phyloP scores from a whole-genome alignment of 1,284 basidiomycete genomes.

The Vanrija sp. region DNA sequence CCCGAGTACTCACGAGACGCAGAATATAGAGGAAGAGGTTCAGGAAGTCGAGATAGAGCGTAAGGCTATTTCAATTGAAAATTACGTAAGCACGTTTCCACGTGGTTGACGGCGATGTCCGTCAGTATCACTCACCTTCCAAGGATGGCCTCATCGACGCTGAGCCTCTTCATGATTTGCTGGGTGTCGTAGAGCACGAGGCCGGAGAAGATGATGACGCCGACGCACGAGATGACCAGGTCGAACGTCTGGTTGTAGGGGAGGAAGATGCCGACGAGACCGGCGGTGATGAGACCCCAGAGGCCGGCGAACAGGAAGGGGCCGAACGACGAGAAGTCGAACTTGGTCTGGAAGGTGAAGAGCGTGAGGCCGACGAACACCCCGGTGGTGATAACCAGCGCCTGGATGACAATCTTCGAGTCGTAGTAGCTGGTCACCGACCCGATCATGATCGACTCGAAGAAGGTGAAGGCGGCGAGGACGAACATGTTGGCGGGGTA shows the following conservation, averaged over 20 bases:
- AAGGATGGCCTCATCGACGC: slow-evolving; percentile 47
- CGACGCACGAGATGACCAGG: slow-evolving; percentile 41
- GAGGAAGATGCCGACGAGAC: slow-evolving; percentile 45
- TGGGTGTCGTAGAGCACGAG: slow-evolving; percentile 48
- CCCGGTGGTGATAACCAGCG: slow-evolving; percentile 54
- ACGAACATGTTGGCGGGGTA: slow-evolving; percentile 53
- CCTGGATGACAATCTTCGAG: slow-evolving; percentile 50
- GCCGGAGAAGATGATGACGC: slow-evolving; percentile 47
- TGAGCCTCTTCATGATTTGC: slow-evolving; percentile 49
- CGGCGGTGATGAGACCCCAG: slow-evolving; percentile 43
- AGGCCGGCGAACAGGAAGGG: slow-evolving; percentile 46
- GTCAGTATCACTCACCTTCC: slow-evolving; percentile 1
- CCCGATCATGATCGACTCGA: slow-evolving; percentile 52
- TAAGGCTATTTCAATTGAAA: not conserved
- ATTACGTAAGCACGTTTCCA: too few relatives aligned
- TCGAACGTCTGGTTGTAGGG: slow-evolving; percentile 49
- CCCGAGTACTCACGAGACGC: slow-evolving; percentile 29
- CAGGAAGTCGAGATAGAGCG: slow-evolving; percentile 42
- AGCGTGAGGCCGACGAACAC: slow-evolving; percentile 55
- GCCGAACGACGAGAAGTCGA: slow-evolving; percentile 46
- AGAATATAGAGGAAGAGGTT: slow-evolving; percentile 47
- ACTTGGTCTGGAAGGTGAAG: slow-evolving; percentile 54
- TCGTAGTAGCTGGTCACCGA: slow-evolving; percentile 46
- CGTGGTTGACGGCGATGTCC: too few relatives aligned
- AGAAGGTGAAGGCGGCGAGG: slow-evolving; percentile 52